Percentiles rank a stretch among this genome's conserved stretches.
Evolutionary conservation across 1,284 basidiomycete genomes (phyloP).

Genomic region (Amylostereum areolatum): DNA sequence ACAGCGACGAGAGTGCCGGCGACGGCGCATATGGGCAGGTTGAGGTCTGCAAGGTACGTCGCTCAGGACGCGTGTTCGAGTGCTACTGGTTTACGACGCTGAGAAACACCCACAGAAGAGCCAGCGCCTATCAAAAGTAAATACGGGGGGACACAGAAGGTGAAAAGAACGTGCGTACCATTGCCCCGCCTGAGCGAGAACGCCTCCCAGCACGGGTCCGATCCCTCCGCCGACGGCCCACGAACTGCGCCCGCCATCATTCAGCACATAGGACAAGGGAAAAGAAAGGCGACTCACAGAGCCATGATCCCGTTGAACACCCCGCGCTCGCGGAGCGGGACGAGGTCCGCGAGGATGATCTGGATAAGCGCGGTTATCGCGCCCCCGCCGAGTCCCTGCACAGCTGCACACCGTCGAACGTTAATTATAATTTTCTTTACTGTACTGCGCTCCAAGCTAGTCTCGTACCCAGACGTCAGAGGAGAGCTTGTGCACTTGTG

Average conservation of each 20-base stretch:
- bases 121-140: slow-evolving; percentile 25
- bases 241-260: slow-evolving; percentile 17
- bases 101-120: slow-evolving; percentile 27
- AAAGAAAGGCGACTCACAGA: slow-evolving; percentile 11
- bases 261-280: slow-evolving; percentile 11
- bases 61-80: not conserved
- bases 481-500: no score
- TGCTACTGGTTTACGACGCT: no score
- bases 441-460: no score
- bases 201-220: slow-evolving; percentile 32
- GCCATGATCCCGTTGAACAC: slow-evolving; percentile 27
- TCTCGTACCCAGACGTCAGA: no score
- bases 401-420: no score
- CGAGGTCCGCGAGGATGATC: slow-evolving; percentile 41
- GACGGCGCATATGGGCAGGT: slow-evolving; percentile 35
- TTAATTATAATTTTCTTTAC: no score
- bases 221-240: slow-evolving; percentile 31
- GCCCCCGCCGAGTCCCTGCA: slow-evolving; percentile 46
- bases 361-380: slow-evolving; percentile 32
- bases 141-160: not conserved
- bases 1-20: slow-evolving; percentile 28
- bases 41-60: slow-evolving; percentile 26
- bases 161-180: slow-evolving; percentile 16
- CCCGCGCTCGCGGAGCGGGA: slow-evolving; percentile 35
- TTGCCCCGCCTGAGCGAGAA: slow-evolving; percentile 23